Percentiles rank a stretch among this genome's conserved stretches.
These are phyloP conservation scores for Nakataea oryzae DNA, from an alignment of 2,329 filamentous ascomycete genomes.

Conservation along the genomic window DNA sequence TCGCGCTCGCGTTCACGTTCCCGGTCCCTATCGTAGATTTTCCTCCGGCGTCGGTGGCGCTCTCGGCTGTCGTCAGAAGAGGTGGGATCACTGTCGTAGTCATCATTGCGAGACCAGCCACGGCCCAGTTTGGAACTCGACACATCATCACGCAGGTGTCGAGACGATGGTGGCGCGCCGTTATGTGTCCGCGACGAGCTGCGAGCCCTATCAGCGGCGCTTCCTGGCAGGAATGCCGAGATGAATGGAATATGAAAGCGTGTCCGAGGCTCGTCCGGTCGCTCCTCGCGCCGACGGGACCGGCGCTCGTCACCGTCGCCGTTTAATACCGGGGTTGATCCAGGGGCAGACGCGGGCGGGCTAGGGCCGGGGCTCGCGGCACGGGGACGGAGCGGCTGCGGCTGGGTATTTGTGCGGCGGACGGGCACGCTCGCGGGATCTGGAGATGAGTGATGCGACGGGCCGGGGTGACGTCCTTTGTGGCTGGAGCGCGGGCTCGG, in stretches of 20 bases:
- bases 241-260: slow-evolving; percentile 25
- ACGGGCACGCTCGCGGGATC: slow-evolving; percentile 17
- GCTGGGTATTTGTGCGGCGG: slow-evolving; percentile 17
- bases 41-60: slow-evolving; percentile 12
- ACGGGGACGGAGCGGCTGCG: not conserved
- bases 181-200: slow-evolving; percentile 9
- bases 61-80: slow-evolving; percentile 10
- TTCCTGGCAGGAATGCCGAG: slow-evolving; percentile 29
- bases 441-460: slow-evolving; percentile 9
- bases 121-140: slow-evolving; percentile 28
- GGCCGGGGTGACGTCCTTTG: slow-evolving; percentile 12
- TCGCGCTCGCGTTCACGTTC: slow-evolving; percentile 26
- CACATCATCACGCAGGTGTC: slow-evolving; percentile 28
- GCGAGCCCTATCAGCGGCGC: slow-evolving; percentile 17
- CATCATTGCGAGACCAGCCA: slow-evolving; percentile 30
- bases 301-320: slow-evolving; percentile 1
- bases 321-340: not conserved
- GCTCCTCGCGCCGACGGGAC: slow-evolving; percentile 4
- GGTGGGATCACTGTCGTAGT: slow-evolving; percentile 4
- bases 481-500: slow-evolving; percentile 13
- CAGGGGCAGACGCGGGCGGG: slow-evolving; percentile 15
- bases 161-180: slow-evolving; percentile 8
- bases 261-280: slow-evolving; percentile 23
- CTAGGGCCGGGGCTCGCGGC: slow-evolving; percentile 11
- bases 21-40: slow-evolving; percentile 16